A percentile compares a stretch with the other conserved stretches of the same genome.
Evolutionary conservation across 148 eudicot species (phyloP).

Genomic region (Cornus controversa): DNA sequence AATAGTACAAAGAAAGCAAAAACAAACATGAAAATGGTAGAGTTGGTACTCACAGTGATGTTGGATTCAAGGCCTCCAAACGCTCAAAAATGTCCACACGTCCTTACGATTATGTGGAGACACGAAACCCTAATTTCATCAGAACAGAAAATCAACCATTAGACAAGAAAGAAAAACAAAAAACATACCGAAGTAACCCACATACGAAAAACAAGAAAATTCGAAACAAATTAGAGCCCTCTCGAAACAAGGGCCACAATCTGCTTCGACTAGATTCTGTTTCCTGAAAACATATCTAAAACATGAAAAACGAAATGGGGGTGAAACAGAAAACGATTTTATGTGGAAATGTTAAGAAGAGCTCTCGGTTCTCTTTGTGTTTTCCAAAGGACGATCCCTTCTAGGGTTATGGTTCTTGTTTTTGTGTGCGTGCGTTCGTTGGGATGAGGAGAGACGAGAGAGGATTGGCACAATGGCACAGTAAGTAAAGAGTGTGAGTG

Average conservation of each 20-base stretch:
- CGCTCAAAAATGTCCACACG: not conserved
- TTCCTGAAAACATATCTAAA: not conserved
- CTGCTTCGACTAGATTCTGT: not conserved
- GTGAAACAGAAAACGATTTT: not conserved
- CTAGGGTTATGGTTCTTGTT: not conserved
- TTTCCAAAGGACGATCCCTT: not conserved
- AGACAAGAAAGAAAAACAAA: constrained; percentile 8
- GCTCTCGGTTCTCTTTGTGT: not conserved
- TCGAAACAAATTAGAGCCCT: not conserved
- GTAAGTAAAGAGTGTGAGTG: no score
- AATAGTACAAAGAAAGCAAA: not conserved
- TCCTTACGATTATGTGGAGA: not conserved
- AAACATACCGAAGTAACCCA: not conserved
- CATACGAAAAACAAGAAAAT: not conserved
- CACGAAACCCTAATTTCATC: constrained; percentile 36
- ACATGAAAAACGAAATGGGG: not conserved
- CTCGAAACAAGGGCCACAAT: not conserved
- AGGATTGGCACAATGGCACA: no score
- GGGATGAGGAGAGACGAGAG: no score
- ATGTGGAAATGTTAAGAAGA: no score
- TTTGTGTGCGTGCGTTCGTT: no score
- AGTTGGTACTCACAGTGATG: constrained; percentile 18
- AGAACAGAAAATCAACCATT: constrained; percentile 33
- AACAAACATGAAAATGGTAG: not conserved
- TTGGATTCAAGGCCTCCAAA: constrained; percentile 11